Evolutionary conservation across 305 asterid species (phyloP).

Genomic region (Fraxinus floribunda): DNA sequence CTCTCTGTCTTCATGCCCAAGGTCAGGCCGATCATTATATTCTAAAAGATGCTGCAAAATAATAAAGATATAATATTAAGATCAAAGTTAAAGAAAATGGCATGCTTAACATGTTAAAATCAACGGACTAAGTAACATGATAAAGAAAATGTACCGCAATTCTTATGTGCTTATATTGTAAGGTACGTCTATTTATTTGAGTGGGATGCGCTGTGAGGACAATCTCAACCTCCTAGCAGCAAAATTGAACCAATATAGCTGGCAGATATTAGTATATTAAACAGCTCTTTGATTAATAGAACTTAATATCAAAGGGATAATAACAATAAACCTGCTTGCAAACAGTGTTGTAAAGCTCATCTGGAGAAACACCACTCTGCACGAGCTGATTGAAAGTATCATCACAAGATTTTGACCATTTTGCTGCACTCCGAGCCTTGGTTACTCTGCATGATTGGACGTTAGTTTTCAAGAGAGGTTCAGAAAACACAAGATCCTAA

Average conservation of each 20-base stretch:
- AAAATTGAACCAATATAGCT: slow-evolving; percentile 17
- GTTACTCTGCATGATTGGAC: slow-evolving; percentile 64
- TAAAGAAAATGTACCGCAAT: slow-evolving; percentile 59
- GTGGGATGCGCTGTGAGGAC: slow-evolving; percentile 99
- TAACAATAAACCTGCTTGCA: slow-evolving; percentile 75
- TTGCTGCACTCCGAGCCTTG: slow-evolving; percentile 53
- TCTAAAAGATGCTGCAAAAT: slow-evolving; percentile 85
- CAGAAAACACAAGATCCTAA: background rate
- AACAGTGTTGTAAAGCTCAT: slow-evolving; percentile 75
- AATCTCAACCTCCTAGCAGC: slow-evolving; percentile 82
- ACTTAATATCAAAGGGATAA: slow-evolving; percentile 8
- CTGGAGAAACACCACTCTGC: slow-evolving; percentile 82
- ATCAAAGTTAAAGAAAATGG: slow-evolving; percentile 5
- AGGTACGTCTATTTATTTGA: slow-evolving; percentile 85
- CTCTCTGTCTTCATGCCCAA: slow-evolving; percentile 82
- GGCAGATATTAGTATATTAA: background rate
- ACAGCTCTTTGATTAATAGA: background rate
- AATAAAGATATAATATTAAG: slow-evolving; percentile 15
- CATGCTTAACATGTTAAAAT: slow-evolving; percentile 2
- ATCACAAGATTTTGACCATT: slow-evolving; percentile 83
- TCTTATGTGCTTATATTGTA: slow-evolving; percentile 95
- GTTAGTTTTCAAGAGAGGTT: slow-evolving; percentile 16
- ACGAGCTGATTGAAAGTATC: slow-evolving; percentile 81
- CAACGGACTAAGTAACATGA: background rate
- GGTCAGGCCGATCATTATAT: slow-evolving; percentile 82